Base-by-base conservation (phyloP, 306 rosid species). In the Rubus idaeus region DNA sequence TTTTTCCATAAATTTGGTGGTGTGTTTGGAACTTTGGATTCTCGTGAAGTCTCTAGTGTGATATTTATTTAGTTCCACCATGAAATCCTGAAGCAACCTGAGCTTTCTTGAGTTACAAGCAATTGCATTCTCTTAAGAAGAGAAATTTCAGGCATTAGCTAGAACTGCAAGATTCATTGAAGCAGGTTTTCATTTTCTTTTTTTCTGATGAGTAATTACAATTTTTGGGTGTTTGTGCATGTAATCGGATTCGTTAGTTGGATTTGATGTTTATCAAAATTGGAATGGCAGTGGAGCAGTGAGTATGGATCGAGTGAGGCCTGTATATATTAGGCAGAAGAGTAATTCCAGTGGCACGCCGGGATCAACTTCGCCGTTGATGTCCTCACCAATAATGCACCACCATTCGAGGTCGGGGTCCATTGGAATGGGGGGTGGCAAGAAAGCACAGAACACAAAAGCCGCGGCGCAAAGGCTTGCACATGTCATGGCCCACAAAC, bases 391-490 rank as follows among this genome's bases (percentile, higher is more conserved):
- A 0, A 17, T 71, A 21, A 57, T 5, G 77, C 72, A 77, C 68
- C 94, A 85, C 71, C 98, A 93, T 67, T 26, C 67, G 1, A 92
- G 89, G 75, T 35, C 83, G 8, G 91, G 70, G 42, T 90, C 96
- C 41, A 21, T 74, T 0, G 95, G 96, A 60, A 11, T 85, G 80
- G 60, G 55, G 0, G 84, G 71, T 44, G 47, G 78, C 35, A 85
- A 88, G 85, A 90, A 90, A 85, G 82, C 88, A 4, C 97, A 85
- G 90, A 93, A 86, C 80, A 83, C 96, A 8, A 91, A 91, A 85
- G 97, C 99, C 8, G 97, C 99, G 2, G 99, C 99, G 1, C 97
- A 92, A 73, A 88, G 97, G 83, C 97, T 95, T n/a, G 99, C 97
- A n/a, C 93, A 89, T 77, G 97, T 91, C 47, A 95, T 95, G 99